Percentiles rank a stretch among this genome's conserved stretches.
These are phyloP conservation scores for Astrothelium macrocarpum DNA, from an alignment of 495 filamentous ascomycete genomes.

Conservation along the genomic window DNA sequence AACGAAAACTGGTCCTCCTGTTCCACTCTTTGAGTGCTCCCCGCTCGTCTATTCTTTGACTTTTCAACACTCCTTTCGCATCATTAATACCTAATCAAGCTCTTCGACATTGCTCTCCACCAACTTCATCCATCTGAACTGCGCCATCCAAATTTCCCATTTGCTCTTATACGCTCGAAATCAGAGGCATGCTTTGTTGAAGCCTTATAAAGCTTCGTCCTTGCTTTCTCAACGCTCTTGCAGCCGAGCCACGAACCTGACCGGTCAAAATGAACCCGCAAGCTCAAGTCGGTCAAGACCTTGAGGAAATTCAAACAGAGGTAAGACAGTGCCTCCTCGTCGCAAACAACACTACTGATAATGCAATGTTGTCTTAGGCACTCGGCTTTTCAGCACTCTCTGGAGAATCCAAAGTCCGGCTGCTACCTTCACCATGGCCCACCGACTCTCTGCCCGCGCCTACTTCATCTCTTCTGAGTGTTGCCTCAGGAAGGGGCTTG, in stretches of 20 bases:
- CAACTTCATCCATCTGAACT: not conserved
- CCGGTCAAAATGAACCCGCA: constrained; percentile 16
- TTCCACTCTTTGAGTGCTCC: too few species aligned
- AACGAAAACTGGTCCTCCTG: too few species aligned
- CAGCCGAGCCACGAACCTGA: constrained; percentile 26
- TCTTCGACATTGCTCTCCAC: not conserved
- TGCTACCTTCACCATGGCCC: constrained; percentile 75
- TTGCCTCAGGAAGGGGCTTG: constrained; percentile 71
- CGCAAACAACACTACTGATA: constrained; percentile 12
- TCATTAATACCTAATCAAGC: not conserved
- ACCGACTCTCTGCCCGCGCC: constrained; percentile 60
- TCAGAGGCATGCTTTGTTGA: not conserved
- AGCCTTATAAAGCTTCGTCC: not conserved
- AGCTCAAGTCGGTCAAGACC: constrained; percentile 44
- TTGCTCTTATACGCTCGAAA: not conserved
- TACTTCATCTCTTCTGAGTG: constrained; percentile 72
- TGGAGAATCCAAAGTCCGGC: constrained; percentile 69
- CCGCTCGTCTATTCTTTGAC: not conserved
- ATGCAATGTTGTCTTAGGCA: constrained; percentile 38
- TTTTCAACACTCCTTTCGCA: not conserved
- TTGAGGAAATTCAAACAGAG: constrained; percentile 53
- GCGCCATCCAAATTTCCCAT: not conserved
- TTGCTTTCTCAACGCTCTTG: constrained; percentile 28
- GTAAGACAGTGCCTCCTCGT: constrained; percentile 20
- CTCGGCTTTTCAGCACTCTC: constrained; percentile 73